These are phyloP conservation scores for Apiospora pterosperma DNA, from an alignment of 2,329 filamentous ascomycete genomes.

Conservation along the genomic window DNA sequence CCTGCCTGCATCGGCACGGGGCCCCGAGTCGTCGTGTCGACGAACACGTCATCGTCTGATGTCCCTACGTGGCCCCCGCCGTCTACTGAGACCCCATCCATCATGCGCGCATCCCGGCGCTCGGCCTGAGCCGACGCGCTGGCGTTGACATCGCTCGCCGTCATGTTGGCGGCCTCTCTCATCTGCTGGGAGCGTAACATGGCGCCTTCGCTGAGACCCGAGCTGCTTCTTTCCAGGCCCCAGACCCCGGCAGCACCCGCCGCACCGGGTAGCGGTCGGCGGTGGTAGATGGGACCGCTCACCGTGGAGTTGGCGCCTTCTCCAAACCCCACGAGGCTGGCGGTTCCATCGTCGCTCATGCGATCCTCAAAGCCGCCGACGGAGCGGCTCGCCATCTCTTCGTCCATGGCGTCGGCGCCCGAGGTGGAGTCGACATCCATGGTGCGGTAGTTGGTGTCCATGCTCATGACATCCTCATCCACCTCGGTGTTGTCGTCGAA, in stretches of 20 bases:
- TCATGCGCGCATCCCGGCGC: constrained; percentile 58
- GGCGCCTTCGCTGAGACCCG: constrained; percentile 46
- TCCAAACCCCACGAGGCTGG: constrained; percentile 85
- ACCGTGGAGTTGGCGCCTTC: constrained; percentile 86
- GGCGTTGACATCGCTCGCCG: constrained; percentile 35
- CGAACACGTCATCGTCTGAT: constrained; percentile 48
- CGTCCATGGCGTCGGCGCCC: constrained; percentile 29
- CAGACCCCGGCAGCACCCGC: constrained; percentile 28
- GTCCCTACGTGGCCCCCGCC: constrained; percentile 36
- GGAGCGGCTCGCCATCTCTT: constrained; percentile 42
- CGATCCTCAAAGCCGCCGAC: constrained; percentile 60
- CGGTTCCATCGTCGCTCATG: constrained; percentile 81
- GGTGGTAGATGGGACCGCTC: constrained; percentile 70
- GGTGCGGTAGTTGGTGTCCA: constrained; percentile 55
- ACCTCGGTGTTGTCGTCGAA: constrained; percentile 59
- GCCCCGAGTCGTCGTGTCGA: constrained; percentile 62
- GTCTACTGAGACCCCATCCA: constrained; percentile 63
- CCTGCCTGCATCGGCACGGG: constrained; percentile 44
- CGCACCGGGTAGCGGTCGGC: constrained; percentile 41
- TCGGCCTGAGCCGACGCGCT: constrained; percentile 47
- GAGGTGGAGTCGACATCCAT: constrained; percentile 51
- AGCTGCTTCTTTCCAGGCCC: constrained; percentile 48
- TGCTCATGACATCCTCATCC: constrained; percentile 66
- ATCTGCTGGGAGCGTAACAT: constrained; percentile 24
- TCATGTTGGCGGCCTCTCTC: constrained; percentile 27